Percentiles rank a stretch among this genome's conserved stretches.
Conservation (phyloP, 257 asterid species). For the Verbascum thapsus region DNA sequence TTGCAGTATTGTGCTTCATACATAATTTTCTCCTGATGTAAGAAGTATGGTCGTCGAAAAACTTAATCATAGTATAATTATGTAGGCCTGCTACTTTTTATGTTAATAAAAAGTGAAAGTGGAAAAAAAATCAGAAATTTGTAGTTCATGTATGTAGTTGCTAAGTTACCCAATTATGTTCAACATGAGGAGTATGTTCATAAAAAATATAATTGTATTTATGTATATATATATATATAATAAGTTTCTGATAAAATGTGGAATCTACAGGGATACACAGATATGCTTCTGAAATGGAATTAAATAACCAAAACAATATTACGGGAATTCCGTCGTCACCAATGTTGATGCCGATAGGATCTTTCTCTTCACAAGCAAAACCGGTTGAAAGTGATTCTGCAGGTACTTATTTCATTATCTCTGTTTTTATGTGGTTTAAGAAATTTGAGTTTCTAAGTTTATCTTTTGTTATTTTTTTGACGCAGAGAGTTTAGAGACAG, state of each 20-base stretch:
- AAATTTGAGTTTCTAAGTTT: neutral
- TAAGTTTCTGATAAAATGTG: constrained; percentile 17
- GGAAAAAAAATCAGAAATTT: too few species aligned
- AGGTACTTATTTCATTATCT: constrained; percentile 43
- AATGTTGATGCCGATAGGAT: constrained; percentile 36
- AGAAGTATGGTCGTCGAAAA: neutral
- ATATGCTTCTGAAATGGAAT: constrained; percentile 26
- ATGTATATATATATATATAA: neutral
- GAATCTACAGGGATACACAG: constrained; percentile 41
- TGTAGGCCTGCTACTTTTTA: neutral
- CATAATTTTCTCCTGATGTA: neutral
- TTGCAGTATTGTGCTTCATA: neutral
- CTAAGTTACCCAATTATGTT: too few species aligned
- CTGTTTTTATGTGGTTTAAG: constrained; percentile 11
- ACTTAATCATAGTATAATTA: neutral
- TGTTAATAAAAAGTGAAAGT: neutral
- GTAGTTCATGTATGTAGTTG: too few species aligned
- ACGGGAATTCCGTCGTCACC: constrained; percentile 26
- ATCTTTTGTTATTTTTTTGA: constrained; percentile 37
- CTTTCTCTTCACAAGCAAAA: constrained; percentile 50
- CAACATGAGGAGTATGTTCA: too few species aligned
- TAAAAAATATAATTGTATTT: neutral
- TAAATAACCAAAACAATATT: constrained; percentile 22
- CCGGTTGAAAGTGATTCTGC: constrained; percentile 42
- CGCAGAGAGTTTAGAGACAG: constrained; percentile 76